Evolutionary conservation across 352 stramenopile species (phyloP), one percentile per base, ranked within the genome.

Genomic region (Pythium periplocum): DNA sequence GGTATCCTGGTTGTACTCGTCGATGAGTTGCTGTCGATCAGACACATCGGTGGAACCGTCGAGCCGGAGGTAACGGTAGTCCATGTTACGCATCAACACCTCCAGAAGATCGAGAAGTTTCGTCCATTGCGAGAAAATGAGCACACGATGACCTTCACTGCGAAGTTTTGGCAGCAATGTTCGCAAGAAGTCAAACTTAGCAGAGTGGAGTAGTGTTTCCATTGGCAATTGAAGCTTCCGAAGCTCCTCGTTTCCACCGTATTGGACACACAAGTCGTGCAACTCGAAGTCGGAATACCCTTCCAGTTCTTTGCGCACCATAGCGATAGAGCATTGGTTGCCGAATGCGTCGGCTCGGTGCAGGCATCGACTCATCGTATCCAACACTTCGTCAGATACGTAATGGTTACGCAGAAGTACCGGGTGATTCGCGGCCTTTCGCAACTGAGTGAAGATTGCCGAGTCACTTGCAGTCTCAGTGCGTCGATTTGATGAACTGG

Each of bases 101-200:
- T 95, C 86, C 31, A 98, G 66, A n/a, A 98, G 69, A 68, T 98
- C 93, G 30, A 98, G 61, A 36, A 98, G 75, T 44, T 89, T 96
- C 31, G 93, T 98, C 96, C 95, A 98, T 61, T 98, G 93, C 5
- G 93, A 98, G 64, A 99, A 99, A 37, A 98, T 96, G 9, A 99
- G 68, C 12, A 99, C 87, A 36, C 95, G 83, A 60, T 99, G 96
- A 1, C 92, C 94, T 11, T 98, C 73, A 9, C 53, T 41, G 30
- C 71, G 60, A 35, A 98, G 76, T 11, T 92, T 75, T 0, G 96
- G 96, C 3, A 99, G 66, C 43, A 98, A 59, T 11, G 62, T 59
- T 26, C 78, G 77, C 45, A 99, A 73, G 35, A 83, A 86, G 37
- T 93, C 72, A 69, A 98, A 98, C 64, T 99, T 99, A 36, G 90